Base-by-base conservation (phyloP, 1,284 basidiomycete species). In the Malassezia equina region DNA sequence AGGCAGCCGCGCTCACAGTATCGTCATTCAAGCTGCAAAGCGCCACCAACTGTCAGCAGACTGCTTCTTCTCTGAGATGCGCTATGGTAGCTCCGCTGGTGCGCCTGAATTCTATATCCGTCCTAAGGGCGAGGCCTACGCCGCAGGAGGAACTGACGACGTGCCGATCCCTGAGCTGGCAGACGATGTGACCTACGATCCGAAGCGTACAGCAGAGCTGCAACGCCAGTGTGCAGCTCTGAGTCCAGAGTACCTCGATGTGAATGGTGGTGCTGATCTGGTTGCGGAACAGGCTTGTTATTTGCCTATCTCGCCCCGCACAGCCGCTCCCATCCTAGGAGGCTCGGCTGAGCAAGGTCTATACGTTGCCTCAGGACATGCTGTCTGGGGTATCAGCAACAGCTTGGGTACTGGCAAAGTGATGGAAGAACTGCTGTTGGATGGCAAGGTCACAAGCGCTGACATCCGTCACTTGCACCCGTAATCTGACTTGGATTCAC, bases 31-130 rank as follows among this genome's bases (percentile, higher is more conserved):
- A 53, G 63, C 66, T 7, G 60, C 61, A 2, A 53, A 59, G 19
- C 45, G 64, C 0, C 48, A 64, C n/a, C 61, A 63, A 15, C 53
- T 77, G 23, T 69, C 75, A 0, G 69, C 76, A 1, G 75, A 78
- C 51, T 74, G 79, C 23, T 68, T 81, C 41, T 82, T 82, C 58
- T 80, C 80, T 61, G 78, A 77, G n/a, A 71, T 78, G 63, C 65
- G 70, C 23, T 78, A 69, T 76, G 60, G 61, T 2, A 34, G 47
- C 11, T 59, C 62, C 7, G 62, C 67, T 0, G 64, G 59, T 17
- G 59, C 63, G 2, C 64, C 65, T 2, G 63, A 61, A 50, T 49
- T 69, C 6, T 71, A 75, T 59, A 66, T 68, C 42, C 71, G 76
- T 8, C 69, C 72, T 0, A 74, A 76, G 45, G 75, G 75, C 3